phyloP scores from a whole-genome alignment of 257 asterid species.

The Ligustrum vulgare region DNA sequence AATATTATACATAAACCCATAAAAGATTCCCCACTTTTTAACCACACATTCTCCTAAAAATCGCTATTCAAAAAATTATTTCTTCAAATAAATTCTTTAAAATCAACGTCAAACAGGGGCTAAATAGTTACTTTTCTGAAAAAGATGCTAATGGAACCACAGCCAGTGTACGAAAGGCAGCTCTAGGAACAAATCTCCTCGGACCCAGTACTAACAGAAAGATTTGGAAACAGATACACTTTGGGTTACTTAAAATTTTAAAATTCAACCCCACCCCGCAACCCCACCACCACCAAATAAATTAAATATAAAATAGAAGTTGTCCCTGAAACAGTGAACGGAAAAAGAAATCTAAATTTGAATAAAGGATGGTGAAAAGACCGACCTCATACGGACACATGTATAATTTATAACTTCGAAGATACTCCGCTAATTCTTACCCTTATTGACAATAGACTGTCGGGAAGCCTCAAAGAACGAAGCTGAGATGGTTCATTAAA shows the following conservation, averaged over 20 bases:
- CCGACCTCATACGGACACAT: not conserved
- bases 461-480: slow-evolving; percentile 61
- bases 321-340: no score
- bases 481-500: slow-evolving; percentile 53
- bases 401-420: not conserved
- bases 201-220: not conserved
- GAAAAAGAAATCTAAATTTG: not conserved
- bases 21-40: no score
- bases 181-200: not conserved
- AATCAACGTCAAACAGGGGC: no score
- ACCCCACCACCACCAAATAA: no score
- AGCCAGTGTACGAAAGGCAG: not conserved
- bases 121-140: not conserved
- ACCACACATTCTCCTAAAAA: no score
- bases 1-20: no score
- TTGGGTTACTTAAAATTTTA: not conserved
- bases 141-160: not conserved
- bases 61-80: no score
- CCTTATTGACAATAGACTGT: slow-evolving; percentile 45
- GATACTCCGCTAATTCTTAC: slow-evolving; percentile 25
- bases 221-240: not conserved
- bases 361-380: not conserved
- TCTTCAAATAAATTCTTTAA: no score
- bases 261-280: not conserved
- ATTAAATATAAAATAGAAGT: no score